Evolutionary conservation across 108 stramenopile genomes (phyloP).

Genomic region (Halocafeteria seosinensis): DNA sequence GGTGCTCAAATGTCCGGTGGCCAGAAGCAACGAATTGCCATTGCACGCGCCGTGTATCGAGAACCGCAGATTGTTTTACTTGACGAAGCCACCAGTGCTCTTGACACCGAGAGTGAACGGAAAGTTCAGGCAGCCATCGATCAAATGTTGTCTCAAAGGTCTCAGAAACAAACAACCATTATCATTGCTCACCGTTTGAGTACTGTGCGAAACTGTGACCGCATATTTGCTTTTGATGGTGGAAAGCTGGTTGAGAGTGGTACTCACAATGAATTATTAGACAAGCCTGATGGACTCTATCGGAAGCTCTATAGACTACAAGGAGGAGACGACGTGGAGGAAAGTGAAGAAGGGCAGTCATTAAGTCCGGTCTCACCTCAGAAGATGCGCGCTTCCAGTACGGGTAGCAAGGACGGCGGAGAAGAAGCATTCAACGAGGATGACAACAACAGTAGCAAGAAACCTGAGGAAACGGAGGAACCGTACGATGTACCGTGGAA

Average conservation of each 20-base stretch:
- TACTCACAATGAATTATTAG: conserved; percentile 64
- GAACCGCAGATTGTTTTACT: conserved; percentile 28
- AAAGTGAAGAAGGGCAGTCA: neutral
- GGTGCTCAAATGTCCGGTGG: conserved; percentile 57
- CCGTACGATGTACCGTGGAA: neutral
- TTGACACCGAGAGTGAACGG: conserved; percentile 33
- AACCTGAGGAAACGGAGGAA: neutral
- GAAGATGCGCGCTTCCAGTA: neutral
- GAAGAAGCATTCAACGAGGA: neutral
- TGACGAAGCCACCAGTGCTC: conserved; percentile 42
- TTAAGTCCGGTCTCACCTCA: neutral
- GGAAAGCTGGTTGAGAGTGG: conserved; percentile 54
- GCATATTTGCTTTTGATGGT: conserved; percentile 4
- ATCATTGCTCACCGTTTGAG: conserved; percentile 36
- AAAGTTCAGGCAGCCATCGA: conserved; percentile 37
- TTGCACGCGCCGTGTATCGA: conserved; percentile 37
- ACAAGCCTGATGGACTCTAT: conserved; percentile 4
- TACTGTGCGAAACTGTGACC: conserved; percentile 11
- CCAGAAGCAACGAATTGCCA: conserved; percentile 43
- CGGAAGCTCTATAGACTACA: conserved; percentile 1
- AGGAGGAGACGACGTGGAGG: neutral
- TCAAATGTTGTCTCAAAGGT: neutral
- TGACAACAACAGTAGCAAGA: neutral
- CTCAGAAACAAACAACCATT: neutral
- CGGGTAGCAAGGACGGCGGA: neutral